Evolutionary conservation across 805 yeast genomes (phyloP), one percentile per base, ranked within the genome.

Genomic region (Pichia membranifaciens): DNA sequence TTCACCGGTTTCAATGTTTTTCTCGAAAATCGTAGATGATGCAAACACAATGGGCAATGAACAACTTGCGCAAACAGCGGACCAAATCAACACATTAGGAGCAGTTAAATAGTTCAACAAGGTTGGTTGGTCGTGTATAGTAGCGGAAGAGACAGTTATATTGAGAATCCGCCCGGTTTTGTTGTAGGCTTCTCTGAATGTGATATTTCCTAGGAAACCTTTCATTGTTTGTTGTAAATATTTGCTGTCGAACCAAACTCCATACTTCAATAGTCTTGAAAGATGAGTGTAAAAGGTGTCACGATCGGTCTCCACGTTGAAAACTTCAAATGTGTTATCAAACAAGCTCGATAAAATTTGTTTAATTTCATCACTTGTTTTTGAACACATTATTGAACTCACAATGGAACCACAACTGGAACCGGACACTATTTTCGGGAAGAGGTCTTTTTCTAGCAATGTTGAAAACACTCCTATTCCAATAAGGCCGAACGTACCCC

Each of bases 361-460:
- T 17, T 72, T 63, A 2, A 82, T 72, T 63, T 90, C 97, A 29
- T 80, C 85, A 49, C 81, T 82, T 9, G 83, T 77, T 59, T 84
- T 87, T 16, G 86, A 82, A 59, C 96, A 88, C 41, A 93, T 71
- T 16, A 93, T 79, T 42, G 96, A 79, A 17, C 98, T 97, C 41
- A 93, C 82, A 44, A 93, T 90, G 1, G 96, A 89, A 16, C 99
- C 99, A 0, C 97, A 96, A 21, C 96, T 87, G 13, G 96, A 85
- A 1, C 99, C 99, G 41, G 96, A 85, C 15, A 93, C 79, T 33
- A 93, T 86, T 42, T 85, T 75, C 0, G 99, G 99, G 21, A 91
- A 68, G 20, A 89, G 69, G 45, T 84, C 81, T 44, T 77, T 74
- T 55, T 87, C 93, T 36, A 84, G 67, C 28, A 93, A 71, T 2